These are phyloP conservation scores for Aeschynomene evenia DNA, from an alignment of 306 rosid genomes.

Conservation along the genomic window DNA sequence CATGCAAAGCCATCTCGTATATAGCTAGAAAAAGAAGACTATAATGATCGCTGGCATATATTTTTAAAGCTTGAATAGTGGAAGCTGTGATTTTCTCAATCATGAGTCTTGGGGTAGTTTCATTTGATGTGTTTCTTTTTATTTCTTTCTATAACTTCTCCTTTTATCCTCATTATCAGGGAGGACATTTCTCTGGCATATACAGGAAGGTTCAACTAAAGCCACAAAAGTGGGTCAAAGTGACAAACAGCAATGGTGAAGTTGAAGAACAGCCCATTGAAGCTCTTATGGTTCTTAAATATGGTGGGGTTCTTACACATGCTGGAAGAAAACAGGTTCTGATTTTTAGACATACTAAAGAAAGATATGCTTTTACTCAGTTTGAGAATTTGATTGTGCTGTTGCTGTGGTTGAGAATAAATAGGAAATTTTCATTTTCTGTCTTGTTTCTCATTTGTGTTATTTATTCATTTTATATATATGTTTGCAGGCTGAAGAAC, in stretches of 20 bases:
- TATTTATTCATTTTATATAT: conserved; percentile 13
- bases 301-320: conserved; percentile 98
- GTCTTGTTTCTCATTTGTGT: conserved; percentile 1
- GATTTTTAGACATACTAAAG: conserved; percentile 2
- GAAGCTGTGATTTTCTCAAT: conserved; percentile 7
- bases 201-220: conserved; percentile 96
- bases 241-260: conserved; percentile 65
- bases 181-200: conserved; percentile 97
- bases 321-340: conserved; percentile 98
- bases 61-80: conserved; percentile 20
- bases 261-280: conserved; percentile 92
- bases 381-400: conserved; percentile 16
- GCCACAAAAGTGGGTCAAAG: conserved; percentile 90
- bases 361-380: conserved; percentile 1
- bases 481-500: conserved; percentile 87
- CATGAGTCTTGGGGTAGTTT: conserved; percentile 1
- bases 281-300: conserved; percentile 97
- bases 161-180: conserved; percentile 51
- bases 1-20: conserved; percentile 5
- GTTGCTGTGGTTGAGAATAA: conserved; percentile 18
- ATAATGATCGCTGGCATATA: background rate
- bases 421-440: conserved; percentile 9
- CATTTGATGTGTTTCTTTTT: background rate
- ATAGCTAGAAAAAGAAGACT: background rate
- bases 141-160: background rate